A percentile compares a stretch with the other conserved stretches of the same genome.
Conservation (phyloP, 2,329 filamentous ascomycete genomes). For the Colletotrichum destructivum region DNA sequence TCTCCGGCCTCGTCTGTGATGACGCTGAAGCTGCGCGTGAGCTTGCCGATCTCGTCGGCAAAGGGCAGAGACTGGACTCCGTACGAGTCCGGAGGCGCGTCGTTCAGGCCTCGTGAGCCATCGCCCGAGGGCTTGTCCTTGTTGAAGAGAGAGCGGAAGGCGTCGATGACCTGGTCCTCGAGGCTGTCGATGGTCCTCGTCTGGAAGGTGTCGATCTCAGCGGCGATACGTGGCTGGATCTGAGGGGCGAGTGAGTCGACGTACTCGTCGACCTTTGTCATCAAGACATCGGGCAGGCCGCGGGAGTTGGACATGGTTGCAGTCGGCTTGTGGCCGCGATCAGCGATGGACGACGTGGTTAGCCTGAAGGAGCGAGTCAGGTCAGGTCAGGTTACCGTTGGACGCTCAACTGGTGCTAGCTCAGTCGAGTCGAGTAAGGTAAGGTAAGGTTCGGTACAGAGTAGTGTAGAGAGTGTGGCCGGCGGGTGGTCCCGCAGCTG, state of each 20-base stretch:
- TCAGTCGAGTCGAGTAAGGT: background rate
- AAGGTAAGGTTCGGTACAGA: too few species aligned
- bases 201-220: slow-evolving; percentile 61
- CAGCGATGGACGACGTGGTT: background rate
- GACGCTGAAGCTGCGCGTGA: slow-evolving; percentile 58
- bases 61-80: slow-evolving; percentile 60
- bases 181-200: slow-evolving; percentile 61
- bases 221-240: slow-evolving; percentile 62
- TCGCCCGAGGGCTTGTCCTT: slow-evolving; percentile 48
- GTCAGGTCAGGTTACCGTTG: slow-evolving; percentile 4
- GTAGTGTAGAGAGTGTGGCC: background rate
- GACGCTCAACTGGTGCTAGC: slow-evolving; percentile 5
- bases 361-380: background rate
- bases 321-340: background rate
- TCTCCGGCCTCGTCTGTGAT: slow-evolving; percentile 59
- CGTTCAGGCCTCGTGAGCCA: slow-evolving; percentile 48
- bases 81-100: slow-evolving; percentile 57
- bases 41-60: slow-evolving; percentile 60
- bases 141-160: slow-evolving; percentile 61
- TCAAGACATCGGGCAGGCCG: slow-evolving; percentile 59
- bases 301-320: slow-evolving; percentile 51
- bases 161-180: slow-evolving; percentile 61
- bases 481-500: slow-evolving; percentile 11
- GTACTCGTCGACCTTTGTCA: slow-evolving; percentile 62
- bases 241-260: slow-evolving; percentile 63